Evolutionary conservation across 176 grass and related monocot species (phyloP).

Genomic region (Aegilops umbellulata): DNA sequence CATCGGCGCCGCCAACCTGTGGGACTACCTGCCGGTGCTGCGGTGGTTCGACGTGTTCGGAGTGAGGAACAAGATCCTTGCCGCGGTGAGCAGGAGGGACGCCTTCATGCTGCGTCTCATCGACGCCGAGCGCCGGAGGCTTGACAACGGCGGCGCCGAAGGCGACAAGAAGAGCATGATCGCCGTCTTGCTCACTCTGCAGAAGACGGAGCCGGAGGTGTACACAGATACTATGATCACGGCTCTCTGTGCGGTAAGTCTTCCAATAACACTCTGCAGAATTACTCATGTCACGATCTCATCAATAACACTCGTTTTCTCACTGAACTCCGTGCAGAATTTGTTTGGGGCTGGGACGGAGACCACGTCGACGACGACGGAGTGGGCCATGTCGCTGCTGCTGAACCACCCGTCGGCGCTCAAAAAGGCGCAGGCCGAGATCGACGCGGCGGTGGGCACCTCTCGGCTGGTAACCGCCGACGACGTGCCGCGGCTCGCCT

Average conservation of each 20-base stretch:
- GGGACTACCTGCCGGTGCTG: conserved; percentile 69
- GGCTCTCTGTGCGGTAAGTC: conserved; percentile 7
- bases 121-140: conserved; percentile 35
- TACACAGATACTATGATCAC: conserved; percentile 64
- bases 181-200: conserved; percentile 48
- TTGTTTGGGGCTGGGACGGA: conserved; percentile 66
- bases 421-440: conserved; percentile 42
- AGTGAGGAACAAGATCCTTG: conserved; percentile 38
- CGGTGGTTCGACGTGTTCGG: conserved; percentile 56
- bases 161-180: conserved; percentile 60
- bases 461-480: conserved; percentile 35
- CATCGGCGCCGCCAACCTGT: conserved; percentile 37
- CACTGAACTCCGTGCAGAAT: not conserved
- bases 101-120: conserved; percentile 51
- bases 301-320: not conserved
- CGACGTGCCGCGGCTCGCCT: conserved; percentile 47
- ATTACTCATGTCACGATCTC: not conserved
- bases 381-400: conserved; percentile 70
- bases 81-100: conserved; percentile 28
- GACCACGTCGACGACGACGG: conserved; percentile 46
- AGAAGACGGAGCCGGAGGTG: conserved; percentile 49
- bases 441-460: conserved; percentile 33
- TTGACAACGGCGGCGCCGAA: not conserved
- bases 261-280: too few relatives aligned
- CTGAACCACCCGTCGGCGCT: conserved; percentile 58